Evolutionary conservation across 352 stramenopile genomes (phyloP).

Genomic region (Pythium phragmitis): DNA sequence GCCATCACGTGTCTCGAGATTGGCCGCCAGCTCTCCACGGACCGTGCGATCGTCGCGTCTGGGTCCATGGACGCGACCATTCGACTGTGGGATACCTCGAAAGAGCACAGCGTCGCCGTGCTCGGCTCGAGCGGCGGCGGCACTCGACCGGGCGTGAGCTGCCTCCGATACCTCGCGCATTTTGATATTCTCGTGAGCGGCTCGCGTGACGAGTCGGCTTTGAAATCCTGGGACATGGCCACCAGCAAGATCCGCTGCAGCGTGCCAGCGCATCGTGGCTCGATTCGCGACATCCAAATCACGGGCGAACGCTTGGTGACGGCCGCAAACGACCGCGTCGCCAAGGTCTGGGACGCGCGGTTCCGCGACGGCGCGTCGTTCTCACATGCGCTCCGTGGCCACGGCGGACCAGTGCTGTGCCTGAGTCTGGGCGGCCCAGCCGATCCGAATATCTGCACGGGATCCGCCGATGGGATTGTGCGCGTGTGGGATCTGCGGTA

Average conservation of each 20-base stretch:
- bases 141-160: constrained; percentile 44
- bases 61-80: constrained; percentile 69
- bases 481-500: constrained; percentile 84
- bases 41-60: constrained; percentile 58
- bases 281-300: constrained; percentile 66
- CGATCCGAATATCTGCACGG: constrained; percentile 78
- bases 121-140: constrained; percentile 24
- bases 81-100: constrained; percentile 72
- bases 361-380: constrained; percentile 53
- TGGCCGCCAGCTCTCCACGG: constrained; percentile 58
- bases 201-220: constrained; percentile 37
- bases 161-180: constrained; percentile 59
- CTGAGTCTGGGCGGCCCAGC: constrained; percentile 68
- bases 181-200: constrained; percentile 64
- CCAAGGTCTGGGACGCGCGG: constrained; percentile 77
- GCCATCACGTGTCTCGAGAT: constrained; percentile 73
- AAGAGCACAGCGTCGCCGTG: constrained; percentile 54
- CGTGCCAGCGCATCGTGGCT: constrained; percentile 54
- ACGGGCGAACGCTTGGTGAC: constrained; percentile 73
- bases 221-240: constrained; percentile 76
- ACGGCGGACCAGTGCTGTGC: constrained; percentile 68
- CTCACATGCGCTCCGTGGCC: constrained; percentile 55
- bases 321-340: constrained; percentile 66
- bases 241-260: constrained; percentile 52
- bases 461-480: constrained; percentile 67